Percentiles rank a stretch among this genome's conserved stretches.
These are phyloP conservation scores for Theileria equi DNA, from an alignment of 169 alveolate genomes.

Conservation along the genomic window DNA sequence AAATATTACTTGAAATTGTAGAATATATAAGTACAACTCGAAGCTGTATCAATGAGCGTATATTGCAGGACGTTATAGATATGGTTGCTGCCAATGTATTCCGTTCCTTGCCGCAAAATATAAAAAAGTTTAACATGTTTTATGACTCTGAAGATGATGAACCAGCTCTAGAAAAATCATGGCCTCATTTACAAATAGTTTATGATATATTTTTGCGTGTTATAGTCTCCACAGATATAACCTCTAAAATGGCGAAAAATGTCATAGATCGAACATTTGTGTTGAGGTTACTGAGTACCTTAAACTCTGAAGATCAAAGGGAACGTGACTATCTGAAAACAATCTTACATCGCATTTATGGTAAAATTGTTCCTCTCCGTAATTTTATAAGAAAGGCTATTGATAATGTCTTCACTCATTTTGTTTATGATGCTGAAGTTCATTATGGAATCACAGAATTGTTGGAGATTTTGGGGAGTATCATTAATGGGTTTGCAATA, in stretches of 20 bases:
- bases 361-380: conserved; percentile 85
- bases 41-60: conserved; percentile 73
- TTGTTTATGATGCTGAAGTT: conserved; percentile 90
- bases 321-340: conserved; percentile 95
- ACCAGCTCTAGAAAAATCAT: conserved; percentile 78
- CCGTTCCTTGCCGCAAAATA: conserved; percentile 59
- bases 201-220: conserved; percentile 86
- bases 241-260: conserved; percentile 82
- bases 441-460: conserved; percentile 95
- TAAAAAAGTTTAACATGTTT: conserved; percentile 4
- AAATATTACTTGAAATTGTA: conserved; percentile 81
- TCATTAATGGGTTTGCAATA: conserved; percentile 95
- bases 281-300: conserved; percentile 78
- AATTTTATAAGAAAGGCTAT: conserved; percentile 91
- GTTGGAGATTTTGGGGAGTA: conserved; percentile 90
- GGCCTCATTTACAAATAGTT: conserved; percentile 82
- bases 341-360: conserved; percentile 91
- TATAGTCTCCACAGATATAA: conserved; percentile 82
- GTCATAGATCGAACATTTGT: conserved; percentile 82
- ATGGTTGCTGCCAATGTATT: conserved; percentile 79
- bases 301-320: conserved; percentile 92
- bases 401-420: conserved; percentile 89
- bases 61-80: conserved; percentile 78
- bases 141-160: conserved; percentile 83
- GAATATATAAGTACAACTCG: conserved; percentile 77